These are phyloP conservation scores for Lasiosphaeria hispida DNA, from an alignment of 495 filamentous ascomycete genomes.

Conservation along the genomic window DNA sequence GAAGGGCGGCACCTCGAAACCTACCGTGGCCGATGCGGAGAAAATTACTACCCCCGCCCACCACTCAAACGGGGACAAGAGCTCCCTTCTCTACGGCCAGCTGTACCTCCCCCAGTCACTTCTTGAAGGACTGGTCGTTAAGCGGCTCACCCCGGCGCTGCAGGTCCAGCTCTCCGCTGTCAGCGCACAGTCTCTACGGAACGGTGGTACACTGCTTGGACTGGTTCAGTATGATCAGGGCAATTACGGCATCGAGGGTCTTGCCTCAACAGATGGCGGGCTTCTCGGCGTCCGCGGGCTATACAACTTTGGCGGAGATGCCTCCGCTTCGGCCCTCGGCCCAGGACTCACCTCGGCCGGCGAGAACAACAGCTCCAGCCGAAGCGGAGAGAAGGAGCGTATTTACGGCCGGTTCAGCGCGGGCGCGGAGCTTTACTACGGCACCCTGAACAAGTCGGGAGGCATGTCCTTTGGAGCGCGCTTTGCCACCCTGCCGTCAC, in stretches of 20 bases:
- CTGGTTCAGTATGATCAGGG: conserved; percentile 84
- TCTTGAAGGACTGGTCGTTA: conserved; percentile 83
- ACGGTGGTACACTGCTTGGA: conserved; percentile 72
- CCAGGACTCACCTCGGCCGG: conserved; percentile 12
- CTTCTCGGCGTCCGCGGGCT: conserved; percentile 83
- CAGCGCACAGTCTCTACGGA: conserved; percentile 69
- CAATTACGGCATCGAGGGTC: conserved; percentile 84
- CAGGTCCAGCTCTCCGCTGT: conserved; percentile 81
- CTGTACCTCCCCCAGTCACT: conserved; percentile 81
- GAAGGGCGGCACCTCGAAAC: neutral
- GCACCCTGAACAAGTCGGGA: conserved; percentile 83
- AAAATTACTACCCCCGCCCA: neutral
- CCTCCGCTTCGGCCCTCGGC: conserved; percentile 40
- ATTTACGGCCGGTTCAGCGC: conserved; percentile 69
- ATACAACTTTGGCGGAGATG: conserved; percentile 91
- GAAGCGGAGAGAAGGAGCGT: conserved; percentile 40
- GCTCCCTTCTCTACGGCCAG: conserved; percentile 78
- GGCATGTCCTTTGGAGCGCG: conserved; percentile 75
- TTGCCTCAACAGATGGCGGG: conserved; percentile 89
- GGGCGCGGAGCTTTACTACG: conserved; percentile 95
- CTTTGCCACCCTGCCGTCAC: conserved; percentile 86
- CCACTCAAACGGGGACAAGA: conserved; percentile 15
- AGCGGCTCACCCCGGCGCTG: conserved; percentile 71
- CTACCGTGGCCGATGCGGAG: neutral
- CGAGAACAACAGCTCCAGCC: conserved; percentile 16